Base-by-base conservation (phyloP, 208 protist species). In the Trypanosoma cruzi region DNA sequence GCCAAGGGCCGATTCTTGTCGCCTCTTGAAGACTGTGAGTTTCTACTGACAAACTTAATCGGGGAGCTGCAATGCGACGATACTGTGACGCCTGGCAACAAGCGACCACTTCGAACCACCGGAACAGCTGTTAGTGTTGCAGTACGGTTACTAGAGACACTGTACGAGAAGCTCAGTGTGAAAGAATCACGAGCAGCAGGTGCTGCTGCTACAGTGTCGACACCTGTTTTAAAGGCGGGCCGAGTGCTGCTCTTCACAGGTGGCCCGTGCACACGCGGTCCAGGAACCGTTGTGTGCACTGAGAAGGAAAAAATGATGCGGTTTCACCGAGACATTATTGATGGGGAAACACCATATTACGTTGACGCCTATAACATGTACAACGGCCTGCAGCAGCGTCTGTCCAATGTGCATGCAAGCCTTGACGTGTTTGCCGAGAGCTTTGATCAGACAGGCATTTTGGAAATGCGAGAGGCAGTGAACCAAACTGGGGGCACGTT, bases 381-480 rank as follows among this genome's bases (percentile, higher is more conserved):
- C 86, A 83, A 86, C 34, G 74, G 58, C 1, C 76, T 99, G 1
- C 96, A 93, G 49, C 57, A 85, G 56, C 79, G 95, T 24, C 76
- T 98, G 22, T 90, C 86, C 18, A 62, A 63, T n/a, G 88, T 90
- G 22, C 91, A 98, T 37, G 93, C 98, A 75, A 87, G 84, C 18
- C 80, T 99, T 14, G 98, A 99, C 76, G 88, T 99, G 20, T 99
- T 99, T 64, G 91, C 95, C 1, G 92, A 98, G 79, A 94, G 95
- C 10, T 84, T 99, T 26, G 99, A 99, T 77, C 98, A 99, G 79
- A 78, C 93, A 3, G 98, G 98, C 10, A 81, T 99, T 37, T 80
- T 95, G 63, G 98, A 99, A 86, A 98, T 99, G 94, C 86, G 89
- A 20, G 44, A 84, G 65, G 95, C 86, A 66, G 85, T 95, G 34